Percentiles rank a stretch among this genome's conserved stretches.
These are phyloP conservation scores for Papiliotrema fonsecae DNA, from an alignment of 1,284 basidiomycete genomes.

Conservation along the genomic window DNA sequence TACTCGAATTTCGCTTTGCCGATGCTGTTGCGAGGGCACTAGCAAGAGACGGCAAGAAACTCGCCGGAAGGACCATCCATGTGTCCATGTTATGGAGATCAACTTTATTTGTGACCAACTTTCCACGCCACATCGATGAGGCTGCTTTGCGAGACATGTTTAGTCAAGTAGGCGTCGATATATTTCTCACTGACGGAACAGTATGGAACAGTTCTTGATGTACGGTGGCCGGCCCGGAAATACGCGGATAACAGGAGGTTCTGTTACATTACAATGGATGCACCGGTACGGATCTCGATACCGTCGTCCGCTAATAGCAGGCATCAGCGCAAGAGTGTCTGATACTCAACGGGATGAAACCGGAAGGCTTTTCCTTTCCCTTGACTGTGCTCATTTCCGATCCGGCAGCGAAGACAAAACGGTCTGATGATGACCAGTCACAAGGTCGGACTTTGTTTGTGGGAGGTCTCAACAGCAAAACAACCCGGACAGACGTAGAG, in stretches of 20 bases:
- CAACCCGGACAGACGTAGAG: slow-evolving; percentile 65
- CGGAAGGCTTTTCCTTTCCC: slow-evolving; percentile 54
- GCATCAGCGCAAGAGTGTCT: slow-evolving; percentile 70
- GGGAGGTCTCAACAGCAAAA: slow-evolving; percentile 60
- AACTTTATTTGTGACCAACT: slow-evolving; percentile 95
- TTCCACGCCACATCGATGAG: slow-evolving; percentile 82
- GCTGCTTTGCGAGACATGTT: slow-evolving; percentile 69
- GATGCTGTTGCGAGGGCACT: slow-evolving; percentile 76
- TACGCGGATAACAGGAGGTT: slow-evolving; percentile 86
- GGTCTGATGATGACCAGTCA: slow-evolving; percentile 78
- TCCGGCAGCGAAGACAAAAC: slow-evolving; percentile 77
- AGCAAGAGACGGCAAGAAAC: slow-evolving; percentile 86
- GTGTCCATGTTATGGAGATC: slow-evolving; percentile 90
- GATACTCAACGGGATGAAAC: slow-evolving; percentile 68
- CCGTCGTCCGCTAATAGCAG: slow-evolving; percentile 45
- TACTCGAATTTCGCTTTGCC: slow-evolving; percentile 45
- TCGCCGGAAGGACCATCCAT: slow-evolving; percentile 66
- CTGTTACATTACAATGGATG: slow-evolving; percentile 88
- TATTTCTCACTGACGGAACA: slow-evolving; percentile 39
- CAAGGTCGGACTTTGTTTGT: slow-evolving; percentile 72
- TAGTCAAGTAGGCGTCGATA: slow-evolving; percentile 55
- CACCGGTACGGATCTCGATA: slow-evolving; percentile 59
- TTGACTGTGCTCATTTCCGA: slow-evolving; percentile 85
- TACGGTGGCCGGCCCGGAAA: slow-evolving; percentile 97
- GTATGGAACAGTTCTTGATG: slow-evolving; percentile 88